Percentiles rank a stretch among this genome's conserved stretches.
These are phyloP conservation scores for Vicia faba DNA, from an alignment of 306 rosid genomes.

Conservation along the genomic window DNA sequence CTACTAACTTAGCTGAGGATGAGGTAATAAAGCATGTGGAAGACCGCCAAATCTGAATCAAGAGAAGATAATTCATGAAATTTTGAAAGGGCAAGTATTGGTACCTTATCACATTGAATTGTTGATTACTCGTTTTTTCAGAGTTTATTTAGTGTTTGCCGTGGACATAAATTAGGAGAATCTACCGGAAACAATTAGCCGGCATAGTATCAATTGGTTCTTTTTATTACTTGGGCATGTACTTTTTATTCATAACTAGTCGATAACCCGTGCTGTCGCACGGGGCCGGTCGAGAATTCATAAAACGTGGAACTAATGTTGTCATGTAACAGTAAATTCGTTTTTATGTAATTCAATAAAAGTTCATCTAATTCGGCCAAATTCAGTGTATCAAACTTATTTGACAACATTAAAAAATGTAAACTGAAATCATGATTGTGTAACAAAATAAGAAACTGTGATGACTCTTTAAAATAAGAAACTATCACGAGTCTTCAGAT, in stretches of 20 bases:
- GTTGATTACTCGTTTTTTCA: constrained; percentile 10
- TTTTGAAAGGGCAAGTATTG: constrained; percentile 19
- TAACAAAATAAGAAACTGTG: too few species aligned
- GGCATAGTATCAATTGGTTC: constrained; percentile 9
- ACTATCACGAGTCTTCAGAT: too few species aligned
- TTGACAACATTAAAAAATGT: too few species aligned
- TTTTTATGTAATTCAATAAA: too few species aligned
- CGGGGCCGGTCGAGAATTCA: too few species aligned
- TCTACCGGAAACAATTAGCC: constrained; percentile 6
- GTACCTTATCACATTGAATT: constrained; percentile 23
- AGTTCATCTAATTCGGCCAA: too few species aligned
- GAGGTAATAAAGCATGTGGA: neutral
- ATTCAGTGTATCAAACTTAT: too few species aligned
- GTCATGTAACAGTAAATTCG: too few species aligned
- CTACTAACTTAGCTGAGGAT: constrained; percentile 40
- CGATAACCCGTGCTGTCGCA: too few species aligned
- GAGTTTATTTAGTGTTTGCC: constrained; percentile 27
- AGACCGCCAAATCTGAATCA: neutral
- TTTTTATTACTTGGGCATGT: constrained; percentile 4
- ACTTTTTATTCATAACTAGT: constrained; percentile 5
- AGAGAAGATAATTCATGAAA: constrained; percentile 15
- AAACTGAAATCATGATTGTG: too few species aligned
- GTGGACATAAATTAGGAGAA: constrained; percentile 34
- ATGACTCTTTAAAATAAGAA: too few species aligned
- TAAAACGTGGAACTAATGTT: too few species aligned